Evolutionary conservation across 2,329 filamentous ascomycete genomes (phyloP), one percentile per base, ranked within the genome.

Genomic region (Fusarium sp.): DNA sequence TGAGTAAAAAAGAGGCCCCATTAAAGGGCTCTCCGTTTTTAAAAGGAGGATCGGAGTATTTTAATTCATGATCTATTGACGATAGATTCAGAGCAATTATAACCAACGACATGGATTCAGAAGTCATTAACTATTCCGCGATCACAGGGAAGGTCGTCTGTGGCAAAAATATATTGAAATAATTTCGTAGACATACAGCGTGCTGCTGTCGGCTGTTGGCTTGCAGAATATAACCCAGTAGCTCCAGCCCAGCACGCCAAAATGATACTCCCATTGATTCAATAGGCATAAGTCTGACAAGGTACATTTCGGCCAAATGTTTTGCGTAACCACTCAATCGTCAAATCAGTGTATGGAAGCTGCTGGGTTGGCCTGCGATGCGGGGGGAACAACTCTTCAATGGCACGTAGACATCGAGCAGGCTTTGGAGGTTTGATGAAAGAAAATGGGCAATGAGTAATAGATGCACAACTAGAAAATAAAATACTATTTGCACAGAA

Each of bases 61-160:
- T 6, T 11, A 35, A 19, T 19, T 19, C 2, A 12, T 21, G 9
- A 5, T 21, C 5, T 1, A 9, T n/a, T n/a, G 38, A n/a, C 38
- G 19, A n/a, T 40, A 3, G 6, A 21, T n/a, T n/a, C 12, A n/a
- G 2, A n/a, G 7, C 6, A 7, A 35, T n/a, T 19, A 19, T 5
- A 28, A 7, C 25, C 7, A 15, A 18, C 15, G 4, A 8, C 3
- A 2, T 3, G 9, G 0, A 7, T 15, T 10, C 7, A 30, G 9
- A 30, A 33, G 32, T 33, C 2, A 33, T 15, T 11, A 6, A 9
- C 4, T 4, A 30, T n/a, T 0, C n/a, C 2, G 6, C 4, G 7
- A 9, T 8, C 7, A 7, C 0, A 30, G 12, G 23, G 4, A 16
- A 2, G 11, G 12, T 32, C 32, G 11, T 32, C 32, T 4, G 32